A percentile compares a stretch with the other conserved stretches of the same genome.
Conservation (phyloP, 108 stramenopile species). For the Seminavis robusta region DNA sequence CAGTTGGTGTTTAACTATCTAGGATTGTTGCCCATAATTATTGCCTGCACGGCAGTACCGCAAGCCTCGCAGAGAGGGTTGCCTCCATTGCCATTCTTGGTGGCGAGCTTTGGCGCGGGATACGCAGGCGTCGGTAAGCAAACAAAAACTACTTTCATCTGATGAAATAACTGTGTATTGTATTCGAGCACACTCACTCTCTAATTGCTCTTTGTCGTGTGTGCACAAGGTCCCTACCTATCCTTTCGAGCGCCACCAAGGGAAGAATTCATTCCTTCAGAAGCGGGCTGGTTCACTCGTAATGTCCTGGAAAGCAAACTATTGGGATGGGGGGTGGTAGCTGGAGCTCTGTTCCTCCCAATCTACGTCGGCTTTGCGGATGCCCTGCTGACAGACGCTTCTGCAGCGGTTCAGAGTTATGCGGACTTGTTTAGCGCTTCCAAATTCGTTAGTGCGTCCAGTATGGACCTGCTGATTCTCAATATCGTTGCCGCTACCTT, state of each 20-base stretch:
- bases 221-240: too few relatives aligned
- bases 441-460: slow-evolving; percentile 44
- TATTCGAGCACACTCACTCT: too few relatives aligned
- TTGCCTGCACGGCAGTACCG: slow-evolving; percentile 55
- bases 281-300: slow-evolving; percentile 47
- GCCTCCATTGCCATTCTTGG: slow-evolving; percentile 48
- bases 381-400: too few relatives aligned
- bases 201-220: too few relatives aligned
- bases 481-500: slow-evolving; percentile 34
- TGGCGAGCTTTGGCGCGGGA: slow-evolving; percentile 31
- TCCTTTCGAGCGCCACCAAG: slow-evolving; percentile 31
- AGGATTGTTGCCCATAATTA: slow-evolving; percentile 35
- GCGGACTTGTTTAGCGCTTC: slow-evolving; percentile 16
- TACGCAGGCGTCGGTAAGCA: slow-evolving; percentile 48
- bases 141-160: too few relatives aligned
- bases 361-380: too few relatives aligned
- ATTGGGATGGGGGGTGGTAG: slow-evolving; percentile 28
- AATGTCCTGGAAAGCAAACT: slow-evolving; percentile 63
- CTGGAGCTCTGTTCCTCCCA: too few relatives aligned
- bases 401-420: slow-evolving; percentile 11
- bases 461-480: slow-evolving; percentile 52
- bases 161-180: too few relatives aligned
- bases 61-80: slow-evolving; percentile 28
- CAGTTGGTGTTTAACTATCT: slow-evolving; percentile 49
- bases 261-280: slow-evolving; percentile 8